A percentile compares a stretch with the other conserved stretches of the same genome.
Evolutionary conservation across 1,284 basidiomycete genomes (phyloP).

Genomic region (Malassezia globosa): DNA sequence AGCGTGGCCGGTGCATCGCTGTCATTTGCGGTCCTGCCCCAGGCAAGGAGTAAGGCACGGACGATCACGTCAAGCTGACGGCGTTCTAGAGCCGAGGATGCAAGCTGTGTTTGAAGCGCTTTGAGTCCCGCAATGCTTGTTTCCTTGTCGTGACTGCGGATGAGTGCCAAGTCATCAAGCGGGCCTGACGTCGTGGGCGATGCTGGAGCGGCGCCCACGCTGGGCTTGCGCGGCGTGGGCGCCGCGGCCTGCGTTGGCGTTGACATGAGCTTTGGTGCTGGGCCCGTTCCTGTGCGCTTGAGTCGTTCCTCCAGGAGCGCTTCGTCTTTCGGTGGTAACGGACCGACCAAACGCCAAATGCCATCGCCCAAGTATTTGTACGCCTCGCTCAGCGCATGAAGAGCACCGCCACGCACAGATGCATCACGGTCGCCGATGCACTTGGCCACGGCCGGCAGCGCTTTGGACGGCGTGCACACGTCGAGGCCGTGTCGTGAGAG

Average conservation of each 20-base stretch:
- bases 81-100: no score
- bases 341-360: slow-evolving; percentile 67
- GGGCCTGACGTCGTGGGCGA: slow-evolving; percentile 10
- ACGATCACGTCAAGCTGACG: no score
- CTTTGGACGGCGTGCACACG: slow-evolving; percentile 61
- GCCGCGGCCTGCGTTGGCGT: neutral
- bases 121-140: slow-evolving; percentile 88
- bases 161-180: slow-evolving; percentile 47
- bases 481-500: slow-evolving; percentile 71
- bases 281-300: slow-evolving; percentile 57
- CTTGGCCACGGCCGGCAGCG: slow-evolving; percentile 65
- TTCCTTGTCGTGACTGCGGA: slow-evolving; percentile 69
- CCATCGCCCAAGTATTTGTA: slow-evolving; percentile 75
- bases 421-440: slow-evolving; percentile 82
- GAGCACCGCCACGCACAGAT: slow-evolving; percentile 68
- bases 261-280: neutral
- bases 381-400: slow-evolving; percentile 67
- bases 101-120: slow-evolving; percentile 38
- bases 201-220: neutral
- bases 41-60: no score
- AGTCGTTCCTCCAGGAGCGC: slow-evolving; percentile 81
- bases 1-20: no score
- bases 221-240: neutral
- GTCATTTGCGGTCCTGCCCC: no score
- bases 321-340: slow-evolving; percentile 70